Conservation (phyloP, 1,284 basidiomycete species). For the Austroboletus niveus region DNA sequence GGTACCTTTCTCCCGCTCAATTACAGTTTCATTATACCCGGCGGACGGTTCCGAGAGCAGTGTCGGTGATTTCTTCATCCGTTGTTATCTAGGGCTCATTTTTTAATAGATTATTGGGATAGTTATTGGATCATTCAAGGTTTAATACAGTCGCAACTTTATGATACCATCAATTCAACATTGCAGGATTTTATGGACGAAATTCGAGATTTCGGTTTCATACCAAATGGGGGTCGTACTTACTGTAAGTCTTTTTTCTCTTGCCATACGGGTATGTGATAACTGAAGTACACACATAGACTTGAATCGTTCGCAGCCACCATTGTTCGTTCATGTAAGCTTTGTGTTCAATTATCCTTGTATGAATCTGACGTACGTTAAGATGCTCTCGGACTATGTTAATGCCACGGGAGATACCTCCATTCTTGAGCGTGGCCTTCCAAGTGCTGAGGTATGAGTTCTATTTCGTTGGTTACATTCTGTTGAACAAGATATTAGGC, state of each 20-base stretch:
- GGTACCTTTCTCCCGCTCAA: conserved; percentile 87
- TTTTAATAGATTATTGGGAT: conserved; percentile 70
- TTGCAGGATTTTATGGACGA: conserved; percentile 94
- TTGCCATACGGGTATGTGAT: conserved; percentile 7
- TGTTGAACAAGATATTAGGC: conserved; percentile 32
- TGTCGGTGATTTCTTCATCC: conserved; percentile 41
- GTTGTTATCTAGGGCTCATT: conserved; percentile 10
- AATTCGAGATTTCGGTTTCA: conserved; percentile 77
- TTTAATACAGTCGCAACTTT: conserved; percentile 75
- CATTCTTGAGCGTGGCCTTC: conserved; percentile 61
- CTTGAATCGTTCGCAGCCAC: conserved; percentile 87
- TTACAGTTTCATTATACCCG: conserved; percentile 87
- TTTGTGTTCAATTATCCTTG: conserved; percentile 10
- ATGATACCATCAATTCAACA: conserved; percentile 70
- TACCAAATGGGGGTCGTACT: conserved; percentile 88
- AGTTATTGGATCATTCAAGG: conserved; percentile 88
- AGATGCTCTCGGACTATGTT: neutral
- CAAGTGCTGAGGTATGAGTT: conserved; percentile 51
- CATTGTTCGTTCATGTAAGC: conserved; percentile 75
- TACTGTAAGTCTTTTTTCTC: conserved; percentile 55
- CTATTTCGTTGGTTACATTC: conserved; percentile 25
- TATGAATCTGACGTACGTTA: too few relatives aligned
- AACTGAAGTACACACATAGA: conserved; percentile 41
- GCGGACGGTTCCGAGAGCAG: conserved; percentile 70
- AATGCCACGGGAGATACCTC: conserved; percentile 52